Percentiles rank a stretch among this genome's conserved stretches.
phyloP scores from a whole-genome alignment of 305 asterid genomes.

The Rubia occidens region DNA sequence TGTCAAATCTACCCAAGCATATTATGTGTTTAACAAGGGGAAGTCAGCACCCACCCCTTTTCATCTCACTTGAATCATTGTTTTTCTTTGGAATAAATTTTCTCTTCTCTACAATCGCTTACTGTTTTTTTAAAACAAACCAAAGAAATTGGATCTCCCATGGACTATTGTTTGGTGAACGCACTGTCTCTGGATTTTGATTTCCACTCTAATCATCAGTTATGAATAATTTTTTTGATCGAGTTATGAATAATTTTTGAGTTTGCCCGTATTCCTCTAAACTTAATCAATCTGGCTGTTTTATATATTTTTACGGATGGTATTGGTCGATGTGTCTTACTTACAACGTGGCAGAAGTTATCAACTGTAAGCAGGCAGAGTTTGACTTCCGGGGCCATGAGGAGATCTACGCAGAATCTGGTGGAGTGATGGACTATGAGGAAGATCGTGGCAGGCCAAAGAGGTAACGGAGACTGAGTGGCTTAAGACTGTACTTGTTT shows the following conservation, averaged over 20 bases:
- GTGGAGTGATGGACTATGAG: constrained; percentile 94
- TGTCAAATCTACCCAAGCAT: neutral
- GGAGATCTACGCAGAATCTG: constrained; percentile 82
- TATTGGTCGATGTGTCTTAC: constrained; percentile 81
- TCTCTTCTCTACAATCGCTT: too few species aligned
- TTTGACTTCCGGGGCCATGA: constrained; percentile 71
- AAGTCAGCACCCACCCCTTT: neutral
- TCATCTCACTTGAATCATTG: too few species aligned
- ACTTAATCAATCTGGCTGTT: constrained; percentile 6
- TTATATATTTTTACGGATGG: constrained; percentile 34
- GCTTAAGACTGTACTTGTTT: too few species aligned
- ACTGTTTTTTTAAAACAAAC: too few species aligned
- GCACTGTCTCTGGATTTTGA: neutral
- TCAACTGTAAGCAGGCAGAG: constrained; percentile 90
- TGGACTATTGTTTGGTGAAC: neutral
- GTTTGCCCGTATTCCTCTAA: neutral
- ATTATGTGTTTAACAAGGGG: neutral
- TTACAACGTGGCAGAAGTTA: constrained; percentile 93
- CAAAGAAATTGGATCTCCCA: too few species aligned
- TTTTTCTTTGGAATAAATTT: too few species aligned
- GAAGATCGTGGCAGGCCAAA: constrained; percentile 84
- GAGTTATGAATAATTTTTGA: too few species aligned
- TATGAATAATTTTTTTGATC: too few species aligned
- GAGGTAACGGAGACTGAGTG: constrained; percentile 43
- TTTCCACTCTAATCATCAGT: neutral